Base-by-base conservation (phyloP, 2,329 filamentous ascomycete genomes). In the Nothomitra cinnamomea region DNA sequence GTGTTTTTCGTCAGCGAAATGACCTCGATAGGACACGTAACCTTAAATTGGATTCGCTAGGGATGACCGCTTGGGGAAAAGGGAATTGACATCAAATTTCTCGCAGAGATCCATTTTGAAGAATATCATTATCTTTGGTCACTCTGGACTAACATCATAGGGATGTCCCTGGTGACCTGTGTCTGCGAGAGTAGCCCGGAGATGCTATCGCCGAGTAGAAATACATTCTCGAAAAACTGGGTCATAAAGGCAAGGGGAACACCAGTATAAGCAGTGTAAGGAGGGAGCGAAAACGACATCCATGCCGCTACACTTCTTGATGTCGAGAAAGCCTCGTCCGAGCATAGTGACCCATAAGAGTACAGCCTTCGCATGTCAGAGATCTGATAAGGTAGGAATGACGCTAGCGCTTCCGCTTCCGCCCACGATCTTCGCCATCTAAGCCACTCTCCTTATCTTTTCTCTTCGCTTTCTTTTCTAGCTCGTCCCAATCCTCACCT, bases 401-500 rank as follows among this genome's bases (percentile, higher is more conserved):
- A 25, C 24, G 22, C 50, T 68, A 83, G 49, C 83, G 76, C 68
- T 90, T 89, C 63, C 85, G 80, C 69, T 89, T 87, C 71, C 82
- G 87, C 2, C 83, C 70, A 47, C 64, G 70, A 32, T 79, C 77
- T 52, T 78, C 74, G 51, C 78, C 77, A 21, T 75, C 71, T 22
- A 72, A 58, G 1, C 69, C 70, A 51, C 67, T 68, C 58, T 82
- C 77, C 57, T 72, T 70, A 60, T 82, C 79, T 65, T 80, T 79
- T 66, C 70, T 75, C 61, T 75, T 77, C 1, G 79, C 89, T 73
- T 95, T 95, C 68, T 83, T 82, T 72, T 95, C 90, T 56, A 95
- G 66, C 67, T 94, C 88, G 65, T 96, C 89, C 90, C 90, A 95
- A 63, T 94, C 87, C 65, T 95, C 85, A 50, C 85, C 84, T 58